Percentiles rank a stretch among this genome's conserved stretches.
Conservation (phyloP, 306 rosid genomes). For the Quillaja saponaria region DNA sequence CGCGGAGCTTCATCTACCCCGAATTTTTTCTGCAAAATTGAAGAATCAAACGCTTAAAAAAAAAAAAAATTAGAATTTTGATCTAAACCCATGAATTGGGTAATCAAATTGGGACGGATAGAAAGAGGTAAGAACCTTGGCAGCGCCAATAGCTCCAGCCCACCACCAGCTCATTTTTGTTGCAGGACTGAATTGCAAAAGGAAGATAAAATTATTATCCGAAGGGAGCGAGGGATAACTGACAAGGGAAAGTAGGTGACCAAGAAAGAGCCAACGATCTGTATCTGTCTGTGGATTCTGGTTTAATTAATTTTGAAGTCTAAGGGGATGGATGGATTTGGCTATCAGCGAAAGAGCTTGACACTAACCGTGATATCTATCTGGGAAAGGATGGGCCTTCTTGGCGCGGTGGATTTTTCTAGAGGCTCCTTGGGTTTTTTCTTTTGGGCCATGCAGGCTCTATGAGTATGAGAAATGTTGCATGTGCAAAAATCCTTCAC, state of each 20-base stretch:
- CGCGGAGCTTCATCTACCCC: conserved; percentile 55
- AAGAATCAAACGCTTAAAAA: neutral
- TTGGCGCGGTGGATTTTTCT: too few species aligned
- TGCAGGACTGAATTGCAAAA: neutral
- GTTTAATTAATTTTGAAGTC: neutral
- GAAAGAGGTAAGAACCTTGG: conserved; percentile 24
- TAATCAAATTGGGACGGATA: too few species aligned
- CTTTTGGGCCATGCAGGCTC: too few species aligned
- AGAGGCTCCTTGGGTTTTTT: too few species aligned
- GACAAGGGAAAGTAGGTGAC: too few species aligned
- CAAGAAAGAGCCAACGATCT: too few species aligned
- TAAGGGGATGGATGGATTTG: neutral
- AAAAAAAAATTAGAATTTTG: neutral
- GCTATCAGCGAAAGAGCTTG: too few species aligned
- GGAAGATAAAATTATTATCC: too few species aligned
- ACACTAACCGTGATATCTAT: neutral
- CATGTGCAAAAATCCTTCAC: too few species aligned
- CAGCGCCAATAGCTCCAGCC: conserved; percentile 65
- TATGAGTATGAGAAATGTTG: too few species aligned
- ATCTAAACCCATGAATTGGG: neutral
- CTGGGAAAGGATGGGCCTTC: neutral
- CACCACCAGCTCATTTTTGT: conserved; percentile 59
- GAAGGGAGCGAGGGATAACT: too few species aligned
- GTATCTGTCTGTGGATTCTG: too few species aligned
- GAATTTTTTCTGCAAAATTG: conserved; percentile 47